Evolutionary conservation across 116 monocot species (phyloP), one percentile per base, ranked within the genome.

Genomic region (Posidonia oceanica): DNA sequence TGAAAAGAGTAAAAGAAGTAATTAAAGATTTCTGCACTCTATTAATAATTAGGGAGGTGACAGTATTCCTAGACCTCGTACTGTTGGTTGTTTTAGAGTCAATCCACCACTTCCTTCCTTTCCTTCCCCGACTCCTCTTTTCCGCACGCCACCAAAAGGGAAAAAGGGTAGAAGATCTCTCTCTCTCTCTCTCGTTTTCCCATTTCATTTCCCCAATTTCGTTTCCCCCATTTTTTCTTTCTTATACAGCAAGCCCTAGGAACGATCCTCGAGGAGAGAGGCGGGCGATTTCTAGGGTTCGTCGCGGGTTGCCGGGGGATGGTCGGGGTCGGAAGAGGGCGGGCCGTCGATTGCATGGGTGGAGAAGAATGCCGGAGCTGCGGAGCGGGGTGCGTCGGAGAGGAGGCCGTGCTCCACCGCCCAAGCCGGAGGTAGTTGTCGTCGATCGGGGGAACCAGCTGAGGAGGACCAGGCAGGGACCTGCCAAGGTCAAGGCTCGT

Each of bases 351-450:
- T 80, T 88, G 84, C 71, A 88, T 89, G 89, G 89, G 80, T 70
- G 36, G 53, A 64, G 78, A 77, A 85, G 83, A 76, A 89, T 89
- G 89, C 81, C 70, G 18, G 89, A 85, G 72, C 83, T 85, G 73
- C 88, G 88, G 66, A 85, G 78, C 51, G 85, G 83, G 76, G 80
- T 65, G 69, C 85, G 84, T 75, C 80, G 81, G 63, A 59, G 83
- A 58, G 80, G 72, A 52, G 78, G 63, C 75, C 76, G 83, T 71
- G 77, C 72, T 75, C 71, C 67, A 54, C 41, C 65, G 59, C 68
- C 36, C 61, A 61, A 71, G 66, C 61, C 70, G 69, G 52, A 61
- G 71, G 64, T 52, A 44, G 68, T 37, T 54, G 59, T 39, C 36
- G 68, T 12, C 42, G 54, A 36, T 29, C 64, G 53, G 7, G 67